These are phyloP conservation scores for Fagopyrum homotropicum DNA, from an alignment of 148 eudicot genomes.

Conservation along the genomic window DNA sequence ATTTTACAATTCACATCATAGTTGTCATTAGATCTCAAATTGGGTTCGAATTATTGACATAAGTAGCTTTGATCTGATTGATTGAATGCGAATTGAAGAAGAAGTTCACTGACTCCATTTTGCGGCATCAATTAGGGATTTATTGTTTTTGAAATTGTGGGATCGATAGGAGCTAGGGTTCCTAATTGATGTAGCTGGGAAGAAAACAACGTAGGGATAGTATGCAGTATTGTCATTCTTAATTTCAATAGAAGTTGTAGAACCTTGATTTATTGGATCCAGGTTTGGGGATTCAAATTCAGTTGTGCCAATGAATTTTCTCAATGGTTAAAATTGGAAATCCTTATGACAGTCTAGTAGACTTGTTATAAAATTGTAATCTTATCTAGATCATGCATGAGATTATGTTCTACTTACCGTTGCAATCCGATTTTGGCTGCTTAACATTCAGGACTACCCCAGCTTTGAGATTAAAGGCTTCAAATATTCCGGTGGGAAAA, in stretches of 20 bases:
- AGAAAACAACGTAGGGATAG: background rate
- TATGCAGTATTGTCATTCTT: background rate
- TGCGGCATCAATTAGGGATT: background rate
- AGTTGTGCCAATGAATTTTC: background rate
- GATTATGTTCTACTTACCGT: slow-evolving; percentile 1
- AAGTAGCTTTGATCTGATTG: background rate
- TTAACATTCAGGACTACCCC: slow-evolving; percentile 34
- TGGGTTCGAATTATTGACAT: background rate
- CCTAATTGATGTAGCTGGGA: slow-evolving; percentile 4
- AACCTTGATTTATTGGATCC: background rate
- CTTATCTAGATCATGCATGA: background rate
- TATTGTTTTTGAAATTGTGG: background rate
- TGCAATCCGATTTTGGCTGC: slow-evolving; percentile 2
- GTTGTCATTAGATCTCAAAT: background rate
- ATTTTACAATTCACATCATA: background rate
- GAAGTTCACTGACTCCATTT: background rate
- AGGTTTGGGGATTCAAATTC: background rate
- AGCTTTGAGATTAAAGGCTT: slow-evolving; percentile 44
- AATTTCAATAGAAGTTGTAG: background rate
- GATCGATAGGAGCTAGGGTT: background rate
- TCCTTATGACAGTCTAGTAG: background rate
- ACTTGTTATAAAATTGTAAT: background rate
- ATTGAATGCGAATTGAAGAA: background rate
- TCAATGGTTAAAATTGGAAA: background rate
- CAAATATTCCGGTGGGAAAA: slow-evolving; percentile 28